Evolutionary conservation across 169 alveolate species (phyloP).

Genomic region (Babesia ovis): DNA sequence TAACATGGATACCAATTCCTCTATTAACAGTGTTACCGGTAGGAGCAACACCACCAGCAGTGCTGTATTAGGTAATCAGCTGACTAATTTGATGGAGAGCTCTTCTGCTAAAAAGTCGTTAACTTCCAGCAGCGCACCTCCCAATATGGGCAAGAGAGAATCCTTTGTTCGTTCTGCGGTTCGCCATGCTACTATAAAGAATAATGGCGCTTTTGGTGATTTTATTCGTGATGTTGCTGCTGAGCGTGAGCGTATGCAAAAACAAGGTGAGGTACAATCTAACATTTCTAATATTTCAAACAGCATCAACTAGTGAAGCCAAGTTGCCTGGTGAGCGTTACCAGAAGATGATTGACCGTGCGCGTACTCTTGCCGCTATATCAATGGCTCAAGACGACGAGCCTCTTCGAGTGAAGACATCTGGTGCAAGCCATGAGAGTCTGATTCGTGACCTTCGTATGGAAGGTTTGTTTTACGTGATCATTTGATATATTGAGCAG

Average conservation of each 20-base stretch:
- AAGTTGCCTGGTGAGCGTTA: background rate
- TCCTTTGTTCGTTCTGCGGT: slow-evolving; percentile 58
- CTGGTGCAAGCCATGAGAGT: background rate
- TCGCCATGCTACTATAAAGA: slow-evolving; percentile 11
- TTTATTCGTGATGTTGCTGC: slow-evolving; percentile 61
- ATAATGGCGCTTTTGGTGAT: slow-evolving; percentile 53
- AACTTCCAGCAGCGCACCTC: background rate
- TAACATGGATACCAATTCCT: background rate
- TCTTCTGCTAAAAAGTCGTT: background rate
- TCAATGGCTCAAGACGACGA: slow-evolving; percentile 17
- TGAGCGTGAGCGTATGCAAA: slow-evolving; percentile 49
- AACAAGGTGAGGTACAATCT: slow-evolving; percentile 3
- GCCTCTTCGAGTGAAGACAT: background rate
- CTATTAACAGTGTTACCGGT: background rate
- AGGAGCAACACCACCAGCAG: background rate
- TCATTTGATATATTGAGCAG: background rate
- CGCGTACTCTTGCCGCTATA: slow-evolving; percentile 52
- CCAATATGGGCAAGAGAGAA: background rate
- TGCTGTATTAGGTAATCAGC: slow-evolving; percentile 4
- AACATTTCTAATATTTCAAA: background rate
- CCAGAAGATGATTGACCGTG: slow-evolving; percentile 52
- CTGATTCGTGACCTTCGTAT: slow-evolving; percentile 5
- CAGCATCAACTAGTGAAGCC: background rate
- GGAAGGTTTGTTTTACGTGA: background rate
- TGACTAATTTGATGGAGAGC: slow-evolving; percentile 16